Evolutionary conservation across 352 stramenopile genomes (phyloP), one percentile per base, ranked within the genome.

Genomic region (Phytophthora agathidicida): DNA sequence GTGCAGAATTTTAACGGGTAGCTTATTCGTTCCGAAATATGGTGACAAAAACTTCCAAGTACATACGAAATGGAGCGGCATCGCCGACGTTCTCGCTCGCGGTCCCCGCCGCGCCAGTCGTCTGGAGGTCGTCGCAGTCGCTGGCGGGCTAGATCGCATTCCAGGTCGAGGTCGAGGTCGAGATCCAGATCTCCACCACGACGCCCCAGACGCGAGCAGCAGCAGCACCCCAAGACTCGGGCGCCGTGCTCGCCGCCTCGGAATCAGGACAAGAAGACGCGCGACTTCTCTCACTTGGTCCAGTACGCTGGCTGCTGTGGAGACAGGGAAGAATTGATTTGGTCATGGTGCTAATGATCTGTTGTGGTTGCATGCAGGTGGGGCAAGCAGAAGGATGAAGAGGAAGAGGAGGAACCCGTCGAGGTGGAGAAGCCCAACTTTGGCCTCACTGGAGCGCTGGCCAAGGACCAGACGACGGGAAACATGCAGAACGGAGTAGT

Each of bases 401-500:
- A 87, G 20, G 67, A 83, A 32, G 61, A 83, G 11, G 75, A 72
- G 11, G 63, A 76, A 62, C 79, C 77, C 2, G 75, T 92, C 23
- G 75, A 97, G 57, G 78, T 93, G 37, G 75, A 97, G 59, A 99
- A 98, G 65, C 88, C 97, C 11, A 98, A 99, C 71, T 99, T 99
- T 72, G 97, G 93, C 0, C 77, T 99, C 8, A 98, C 93, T 42
- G 97, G 97, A 20, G 97, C 97, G 6, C 81, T 99, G 16, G 93
- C 94, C 16, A 98, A 97, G 65, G 97, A 99, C 73, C 80, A 83
- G n/a, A 46, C 75, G 30, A 98, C 91, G 22, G 97, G 97, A 7
- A 99, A 99, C 69, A 73, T 96, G 39, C 93, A 97, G 77, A 99
- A 99, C 47, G 97, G 97, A 24, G 86, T 99, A 1, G 79, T 98